A percentile compares a stretch with the other conserved stretches of the same genome.
Evolutionary conservation across 2,329 filamentous ascomycete genomes (phyloP).

Genomic region (Colletotrichum tropicicola): DNA sequence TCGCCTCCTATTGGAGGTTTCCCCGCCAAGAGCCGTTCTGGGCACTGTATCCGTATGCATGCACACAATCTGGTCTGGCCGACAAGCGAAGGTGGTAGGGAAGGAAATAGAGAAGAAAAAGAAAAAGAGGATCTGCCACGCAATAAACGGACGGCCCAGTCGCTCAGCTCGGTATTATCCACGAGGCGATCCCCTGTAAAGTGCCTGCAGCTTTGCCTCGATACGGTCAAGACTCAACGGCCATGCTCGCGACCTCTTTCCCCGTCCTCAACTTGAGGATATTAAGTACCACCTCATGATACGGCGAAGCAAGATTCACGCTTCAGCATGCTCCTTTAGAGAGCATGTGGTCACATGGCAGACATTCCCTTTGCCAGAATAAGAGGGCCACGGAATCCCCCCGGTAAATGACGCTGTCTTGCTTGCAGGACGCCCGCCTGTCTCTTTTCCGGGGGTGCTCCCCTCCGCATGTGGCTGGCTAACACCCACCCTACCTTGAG

Average conservation of each 20-base stretch:
- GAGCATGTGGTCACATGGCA: neutral
- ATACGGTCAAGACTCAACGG: constrained; percentile 24
- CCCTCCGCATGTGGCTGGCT: neutral
- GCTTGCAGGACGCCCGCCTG: neutral
- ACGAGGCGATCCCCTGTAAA: constrained; percentile 16
- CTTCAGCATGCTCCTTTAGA: neutral
- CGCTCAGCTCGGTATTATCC: neutral
- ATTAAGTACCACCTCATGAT: constrained; percentile 27
- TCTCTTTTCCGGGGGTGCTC: neutral
- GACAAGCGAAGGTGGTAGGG: constrained; percentile 1
- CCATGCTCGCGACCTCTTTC: constrained; percentile 5
- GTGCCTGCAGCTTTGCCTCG: constrained; percentile 20
- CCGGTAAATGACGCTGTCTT: neutral
- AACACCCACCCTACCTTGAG: neutral
- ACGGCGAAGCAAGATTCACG: neutral
- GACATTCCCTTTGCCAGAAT: neutral
- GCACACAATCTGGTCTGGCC: neutral
- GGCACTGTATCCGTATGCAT: neutral
- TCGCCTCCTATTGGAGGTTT: too few relatives aligned
- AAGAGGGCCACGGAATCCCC: neutral
- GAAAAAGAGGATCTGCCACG: constrained; percentile 19
- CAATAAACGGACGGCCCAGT: constrained; percentile 3
- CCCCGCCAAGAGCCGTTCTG: neutral
- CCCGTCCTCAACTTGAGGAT: constrained; percentile 25
- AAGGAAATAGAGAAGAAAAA: neutral